Conservation (phyloP, 768 basidiomycete species). For the Boletus eberwhitei region DNA sequence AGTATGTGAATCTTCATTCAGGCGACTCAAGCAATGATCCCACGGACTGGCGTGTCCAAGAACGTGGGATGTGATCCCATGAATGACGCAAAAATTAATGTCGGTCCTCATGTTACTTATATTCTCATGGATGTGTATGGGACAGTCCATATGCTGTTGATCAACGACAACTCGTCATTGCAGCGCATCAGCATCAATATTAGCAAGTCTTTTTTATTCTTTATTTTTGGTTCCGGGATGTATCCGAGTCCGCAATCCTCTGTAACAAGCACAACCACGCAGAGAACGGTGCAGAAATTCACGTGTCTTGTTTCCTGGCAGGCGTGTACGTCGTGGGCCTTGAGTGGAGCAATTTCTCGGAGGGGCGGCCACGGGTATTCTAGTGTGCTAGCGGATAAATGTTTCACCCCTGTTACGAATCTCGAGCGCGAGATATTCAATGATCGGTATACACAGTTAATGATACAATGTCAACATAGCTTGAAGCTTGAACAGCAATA, state of each 20-base stretch:
- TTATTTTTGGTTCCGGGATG: neutral
- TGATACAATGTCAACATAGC: slow-evolving; percentile 12
- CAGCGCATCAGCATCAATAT: neutral
- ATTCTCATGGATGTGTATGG: slow-evolving; percentile 2
- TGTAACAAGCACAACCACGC: neutral
- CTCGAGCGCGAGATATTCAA: neutral
- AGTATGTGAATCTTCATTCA: neutral
- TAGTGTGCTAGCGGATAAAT: neutral
- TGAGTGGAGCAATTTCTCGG: neutral
- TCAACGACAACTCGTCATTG: neutral
- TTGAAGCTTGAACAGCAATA: neutral
- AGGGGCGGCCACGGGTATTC: neutral
- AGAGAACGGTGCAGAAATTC: neutral
- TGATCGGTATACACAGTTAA: slow-evolving; percentile 8
- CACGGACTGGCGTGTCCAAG: neutral
- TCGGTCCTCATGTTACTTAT: neutral
- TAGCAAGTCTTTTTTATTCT: neutral
- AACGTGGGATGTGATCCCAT: slow-evolving; percentile 4
- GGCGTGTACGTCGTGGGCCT: neutral
- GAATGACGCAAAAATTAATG: neutral
- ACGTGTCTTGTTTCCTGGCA: neutral
- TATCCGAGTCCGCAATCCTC: neutral
- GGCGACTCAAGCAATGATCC: neutral
- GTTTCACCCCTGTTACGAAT: neutral
- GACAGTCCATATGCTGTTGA: neutral